These are phyloP conservation scores for Phytomonas francai DNA, from an alignment of 208 protist species.

Conservation along the genomic window DNA sequence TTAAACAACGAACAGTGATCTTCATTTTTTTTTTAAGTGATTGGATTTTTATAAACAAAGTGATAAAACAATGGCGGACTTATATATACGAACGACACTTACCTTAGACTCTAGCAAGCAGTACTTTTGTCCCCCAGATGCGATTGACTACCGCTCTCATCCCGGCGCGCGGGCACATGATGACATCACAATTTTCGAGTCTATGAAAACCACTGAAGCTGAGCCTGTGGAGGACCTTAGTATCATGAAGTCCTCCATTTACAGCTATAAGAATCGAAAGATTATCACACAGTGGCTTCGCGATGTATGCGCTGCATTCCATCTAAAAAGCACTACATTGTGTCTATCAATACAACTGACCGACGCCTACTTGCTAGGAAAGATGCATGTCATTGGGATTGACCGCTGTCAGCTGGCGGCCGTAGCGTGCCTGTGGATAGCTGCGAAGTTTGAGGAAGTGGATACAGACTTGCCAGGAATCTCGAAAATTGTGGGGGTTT, in stretches of 20 bases:
- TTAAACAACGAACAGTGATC: not conserved
- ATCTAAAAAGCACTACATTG: constrained; percentile 74
- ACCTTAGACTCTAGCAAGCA: constrained; percentile 55
- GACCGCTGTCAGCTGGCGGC: constrained; percentile 74
- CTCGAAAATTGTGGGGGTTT: constrained; percentile 66
- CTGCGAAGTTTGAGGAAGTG: constrained; percentile 84
- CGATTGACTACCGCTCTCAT: constrained; percentile 69
- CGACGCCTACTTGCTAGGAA: constrained; percentile 56
- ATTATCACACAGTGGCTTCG: constrained; percentile 79
- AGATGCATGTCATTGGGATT: constrained; percentile 44
- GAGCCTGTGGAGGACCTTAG: constrained; percentile 55
- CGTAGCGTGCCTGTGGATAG: constrained; percentile 68
- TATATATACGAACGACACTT: constrained; percentile 60
- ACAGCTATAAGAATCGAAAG: constrained; percentile 75
- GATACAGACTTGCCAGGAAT: constrained; percentile 52
- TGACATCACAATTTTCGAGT: constrained; percentile 53
- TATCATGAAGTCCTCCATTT: constrained; percentile 68
- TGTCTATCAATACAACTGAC: constrained; percentile 77
- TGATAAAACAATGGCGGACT: constrained; percentile 5
- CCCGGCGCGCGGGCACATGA: constrained; percentile 48
- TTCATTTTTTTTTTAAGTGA: constrained; percentile 1
- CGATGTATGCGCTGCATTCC: constrained; percentile 68
- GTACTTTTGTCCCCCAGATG: constrained; percentile 48
- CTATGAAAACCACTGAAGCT: constrained; percentile 63
- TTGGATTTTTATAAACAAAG: not conserved